phyloP scores from a whole-genome alignment of 768 basidiomycete species.

The Strobilomyces dryophilus region DNA sequence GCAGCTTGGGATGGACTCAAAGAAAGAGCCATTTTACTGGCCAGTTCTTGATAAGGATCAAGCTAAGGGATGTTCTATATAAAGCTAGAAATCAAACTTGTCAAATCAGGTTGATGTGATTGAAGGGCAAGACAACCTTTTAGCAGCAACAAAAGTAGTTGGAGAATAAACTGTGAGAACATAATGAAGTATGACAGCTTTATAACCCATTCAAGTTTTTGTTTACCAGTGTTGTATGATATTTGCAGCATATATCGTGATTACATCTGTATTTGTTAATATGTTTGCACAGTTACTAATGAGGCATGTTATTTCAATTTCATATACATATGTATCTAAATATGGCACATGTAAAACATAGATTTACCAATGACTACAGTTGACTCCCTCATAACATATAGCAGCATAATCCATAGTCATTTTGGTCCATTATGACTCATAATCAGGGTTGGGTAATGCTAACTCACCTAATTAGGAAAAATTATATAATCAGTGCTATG shows the following conservation, averaged over 20 bases:
- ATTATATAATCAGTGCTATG: no score
- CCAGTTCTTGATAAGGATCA: background rate
- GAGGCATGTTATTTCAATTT: no score
- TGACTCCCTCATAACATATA: no score
- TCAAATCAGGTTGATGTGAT: background rate
- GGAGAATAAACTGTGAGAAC: background rate
- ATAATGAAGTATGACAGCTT: background rate
- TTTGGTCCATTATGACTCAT: no score
- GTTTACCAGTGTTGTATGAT: constrained; percentile 14
- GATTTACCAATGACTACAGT: no score
- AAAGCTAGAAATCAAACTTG: background rate
- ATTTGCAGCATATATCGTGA: background rate
- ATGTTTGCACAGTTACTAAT: background rate
- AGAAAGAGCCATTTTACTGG: constrained; percentile 18
- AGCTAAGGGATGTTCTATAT: background rate
- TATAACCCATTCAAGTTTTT: constrained; percentile 8
- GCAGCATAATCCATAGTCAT: no score
- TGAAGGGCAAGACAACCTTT: background rate
- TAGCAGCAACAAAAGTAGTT: background rate
- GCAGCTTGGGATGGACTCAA: constrained; percentile 9
- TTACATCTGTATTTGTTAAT: background rate
- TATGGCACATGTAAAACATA: no score
- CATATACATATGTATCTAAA: no score
- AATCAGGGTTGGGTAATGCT: no score
- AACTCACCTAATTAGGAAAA: no score